Base-by-base conservation (phyloP, 495 filamentous ascomycete genomes). In the Viridothelium virens region DNA sequence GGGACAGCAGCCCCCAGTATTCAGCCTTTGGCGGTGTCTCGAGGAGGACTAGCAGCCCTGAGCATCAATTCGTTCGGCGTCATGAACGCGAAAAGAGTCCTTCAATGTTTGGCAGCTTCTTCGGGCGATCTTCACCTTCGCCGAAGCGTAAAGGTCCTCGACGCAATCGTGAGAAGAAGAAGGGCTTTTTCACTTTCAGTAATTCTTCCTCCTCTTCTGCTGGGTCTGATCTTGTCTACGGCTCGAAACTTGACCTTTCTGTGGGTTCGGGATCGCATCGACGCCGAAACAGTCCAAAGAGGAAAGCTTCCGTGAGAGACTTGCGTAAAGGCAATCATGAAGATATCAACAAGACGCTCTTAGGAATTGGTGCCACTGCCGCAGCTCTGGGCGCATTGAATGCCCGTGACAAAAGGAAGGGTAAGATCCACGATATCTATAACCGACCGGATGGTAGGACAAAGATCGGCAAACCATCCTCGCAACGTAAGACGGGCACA, bases 141-240 rank as follows among this genome's bases (percentile, higher is more conserved):
- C 79, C 79, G 34, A 80, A 80, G 63, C 78, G 76, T 12, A 67
- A 69, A 47, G 69, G 70, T 6, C 50, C 65, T 31, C 53, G 61
- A 16, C 44, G 38, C 46, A 38, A 56, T 18, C 38, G 59, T 33
- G 65, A 74, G 25, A 71, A 74, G 31, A 75, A 74, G 69, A 77
- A 74, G 41, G 81, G 85, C 36, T 84, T 89, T 69, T 88, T 88
- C 75, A 81, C 77, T 56, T 85, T 87, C 70, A 79, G 80, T 38
- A 84, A 84, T 68, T 81, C 77, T 1, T 88, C 86, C 5, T 83
- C 83, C 1, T 86, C 85, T 0, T 86, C 85, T 1, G 77, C 84
- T 9, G 84, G 84, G 70, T 74, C 75, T 31, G 83, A 82, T 67
- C 74, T 87, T 18, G 81, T 80, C 0, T 86, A 83, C 56, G 71